Base-by-base conservation (phyloP, 2,329 filamentous ascomycete genomes). In the Colletotrichum filicis region DNA sequence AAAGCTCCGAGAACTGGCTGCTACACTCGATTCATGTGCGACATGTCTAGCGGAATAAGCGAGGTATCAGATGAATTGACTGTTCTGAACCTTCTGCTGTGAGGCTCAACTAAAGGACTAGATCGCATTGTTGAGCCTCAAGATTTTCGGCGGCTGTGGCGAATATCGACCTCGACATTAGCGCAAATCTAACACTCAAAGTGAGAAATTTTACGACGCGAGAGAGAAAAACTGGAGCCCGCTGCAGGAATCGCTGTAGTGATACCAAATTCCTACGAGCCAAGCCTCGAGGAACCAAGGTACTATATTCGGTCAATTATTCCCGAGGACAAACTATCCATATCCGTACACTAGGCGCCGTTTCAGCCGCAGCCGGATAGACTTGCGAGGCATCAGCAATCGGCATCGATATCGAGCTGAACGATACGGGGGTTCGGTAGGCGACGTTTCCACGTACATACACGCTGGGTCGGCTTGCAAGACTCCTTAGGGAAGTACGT, bases 341-440 rank as follows among this genome's bases (percentile, higher is more conserved):
- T 19, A 42, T 42, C 37, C 16, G 14, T 19, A 16, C 37, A 42
- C 37, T 37, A 24, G 58, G 24, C 35, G 46, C 66, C 66, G 66
- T 69, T 73, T 64, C 66, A 70, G 58, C 37, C 66, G 32, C 30
- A 37, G 66, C 59, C 42, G 42, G 46, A 22, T 22, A 49, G 58
- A 26, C 52, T 30, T 37, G 42, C 42, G 52, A 49, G 58, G 52
- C 58, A 52, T 59, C 28, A 16, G 53, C 5, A 49, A 66, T 55
- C 28, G 46, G 46, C 46, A 64, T 64, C 46, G n/a, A 55, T 5
- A 8, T 32, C 46, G 30, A 49, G 46, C 22, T 55, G 30, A 37
- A 14, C 53, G 53, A 11, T 56, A 24, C 16, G 53, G 19, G 42
- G 19, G 37, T 8, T 56, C 24, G 22, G 53, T 4, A 56, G 26